Percentiles rank a stretch among this genome's conserved stretches.
Conservation (phyloP, 805 yeast species). For the Kodamaea kakaduensis region DNA sequence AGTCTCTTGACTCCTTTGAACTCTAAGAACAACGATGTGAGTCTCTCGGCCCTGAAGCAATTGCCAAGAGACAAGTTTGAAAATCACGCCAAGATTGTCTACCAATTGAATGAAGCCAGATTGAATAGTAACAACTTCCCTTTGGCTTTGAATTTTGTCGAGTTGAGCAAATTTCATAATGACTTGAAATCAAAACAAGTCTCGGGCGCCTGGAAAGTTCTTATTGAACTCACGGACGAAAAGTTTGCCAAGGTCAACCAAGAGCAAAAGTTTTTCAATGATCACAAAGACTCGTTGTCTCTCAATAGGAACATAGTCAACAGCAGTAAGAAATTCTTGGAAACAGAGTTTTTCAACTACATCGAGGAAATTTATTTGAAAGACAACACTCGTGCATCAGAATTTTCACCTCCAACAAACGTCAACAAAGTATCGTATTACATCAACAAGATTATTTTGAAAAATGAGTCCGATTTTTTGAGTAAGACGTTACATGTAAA, state of each 20-base stretch:
- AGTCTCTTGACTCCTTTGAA: slow-evolving; percentile 32
- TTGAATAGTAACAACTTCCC: slow-evolving; percentile 51
- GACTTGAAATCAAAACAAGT: slow-evolving; percentile 69
- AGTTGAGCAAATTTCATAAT: slow-evolving; percentile 51
- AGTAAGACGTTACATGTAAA: slow-evolving; percentile 49
- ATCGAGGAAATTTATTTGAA: slow-evolving; percentile 62
- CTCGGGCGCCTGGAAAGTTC: slow-evolving; percentile 68
- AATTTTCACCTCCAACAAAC: slow-evolving; percentile 56
- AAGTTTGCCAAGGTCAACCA: slow-evolving; percentile 30
- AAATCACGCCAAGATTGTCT: slow-evolving; percentile 66
- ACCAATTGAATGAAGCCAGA: slow-evolving; percentile 67
- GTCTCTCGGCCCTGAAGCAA: slow-evolving; percentile 25
- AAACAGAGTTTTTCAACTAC: slow-evolving; percentile 71
- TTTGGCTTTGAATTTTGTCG: slow-evolving; percentile 56
- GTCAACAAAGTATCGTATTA: slow-evolving; percentile 68
- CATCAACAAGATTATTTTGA: slow-evolving; percentile 34
- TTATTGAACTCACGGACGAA: slow-evolving; percentile 46
- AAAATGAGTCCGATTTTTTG: slow-evolving; percentile 23
- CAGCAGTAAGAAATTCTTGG: slow-evolving; percentile 60
- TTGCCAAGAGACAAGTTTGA: slow-evolving; percentile 59
- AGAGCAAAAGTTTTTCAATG: slow-evolving; percentile 31
- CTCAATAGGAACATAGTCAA: slow-evolving; percentile 45
- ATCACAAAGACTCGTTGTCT: slow-evolving; percentile 20
- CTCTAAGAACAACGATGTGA: slow-evolving; percentile 7
- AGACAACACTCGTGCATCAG: slow-evolving; percentile 40